These are phyloP conservation scores for Paracorniculantispora psalliotae DNA, from an alignment of 2,329 filamentous ascomycete genomes.

Conservation along the genomic window DNA sequence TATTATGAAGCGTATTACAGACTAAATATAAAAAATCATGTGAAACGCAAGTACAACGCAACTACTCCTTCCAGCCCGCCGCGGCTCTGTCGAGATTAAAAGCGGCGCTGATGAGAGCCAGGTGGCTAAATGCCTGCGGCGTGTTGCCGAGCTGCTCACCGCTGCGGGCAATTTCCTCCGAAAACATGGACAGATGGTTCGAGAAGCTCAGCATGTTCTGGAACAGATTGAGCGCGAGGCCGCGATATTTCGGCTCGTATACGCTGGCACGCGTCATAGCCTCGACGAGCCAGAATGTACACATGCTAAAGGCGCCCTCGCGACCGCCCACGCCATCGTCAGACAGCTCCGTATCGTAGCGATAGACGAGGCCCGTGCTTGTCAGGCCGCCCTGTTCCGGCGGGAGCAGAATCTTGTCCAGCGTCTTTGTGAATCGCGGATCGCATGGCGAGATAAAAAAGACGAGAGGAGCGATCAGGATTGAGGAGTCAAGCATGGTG, in stretches of 20 bases:
- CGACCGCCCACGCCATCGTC: slow-evolving; percentile 70
- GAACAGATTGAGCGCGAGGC: slow-evolving; percentile 62
- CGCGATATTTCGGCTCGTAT: slow-evolving; percentile 61
- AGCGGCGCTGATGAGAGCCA: slow-evolving; percentile 70
- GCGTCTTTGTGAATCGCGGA: slow-evolving; percentile 66
- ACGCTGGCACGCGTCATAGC: slow-evolving; percentile 64
- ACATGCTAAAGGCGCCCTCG: slow-evolving; percentile 77
- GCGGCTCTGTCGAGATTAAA: slow-evolving; percentile 58
- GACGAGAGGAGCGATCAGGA: slow-evolving; percentile 71
- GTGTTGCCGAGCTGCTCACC: slow-evolving; percentile 78
- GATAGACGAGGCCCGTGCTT: slow-evolving; percentile 68
- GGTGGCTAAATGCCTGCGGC: slow-evolving; percentile 72
- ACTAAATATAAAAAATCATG: no score
- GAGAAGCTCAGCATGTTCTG: slow-evolving; percentile 74
- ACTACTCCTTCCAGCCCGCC: neutral
- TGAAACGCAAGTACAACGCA: no score
- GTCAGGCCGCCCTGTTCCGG: slow-evolving; percentile 73
- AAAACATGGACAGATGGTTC: slow-evolving; percentile 75
- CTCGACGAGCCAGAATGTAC: slow-evolving; percentile 79
- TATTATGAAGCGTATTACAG: no score
- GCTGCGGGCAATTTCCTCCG: slow-evolving; percentile 68
- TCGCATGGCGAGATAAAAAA: slow-evolving; percentile 78
- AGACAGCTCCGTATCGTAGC: slow-evolving; percentile 64
- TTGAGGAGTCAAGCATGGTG: slow-evolving; percentile 66
- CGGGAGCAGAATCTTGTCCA: slow-evolving; percentile 65